phyloP scores from a whole-genome alignment of 2,329 filamentous ascomycete species.

The Alternaria brassicicola region DNA sequence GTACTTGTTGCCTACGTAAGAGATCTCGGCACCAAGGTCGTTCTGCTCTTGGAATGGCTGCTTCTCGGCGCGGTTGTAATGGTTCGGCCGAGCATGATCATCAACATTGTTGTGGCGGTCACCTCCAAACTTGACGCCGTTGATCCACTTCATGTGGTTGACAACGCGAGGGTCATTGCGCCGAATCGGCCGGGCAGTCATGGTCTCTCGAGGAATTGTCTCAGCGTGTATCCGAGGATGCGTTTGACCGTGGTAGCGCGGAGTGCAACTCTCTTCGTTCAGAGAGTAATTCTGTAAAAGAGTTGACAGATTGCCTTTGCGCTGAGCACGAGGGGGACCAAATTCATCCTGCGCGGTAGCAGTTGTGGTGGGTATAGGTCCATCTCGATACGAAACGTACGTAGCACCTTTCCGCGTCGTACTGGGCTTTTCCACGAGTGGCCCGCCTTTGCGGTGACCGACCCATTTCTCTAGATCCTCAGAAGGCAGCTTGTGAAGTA shows the following conservation, averaged over 20 bases:
- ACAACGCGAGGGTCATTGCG: conserved; percentile 57
- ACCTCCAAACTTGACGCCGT: conserved; percentile 65
- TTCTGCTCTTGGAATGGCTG: conserved; percentile 53
- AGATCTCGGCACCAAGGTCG: conserved; percentile 64
- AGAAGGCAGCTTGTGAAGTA: conserved; percentile 74
- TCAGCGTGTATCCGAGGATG: conserved; percentile 12
- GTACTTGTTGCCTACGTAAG: conserved; percentile 65
- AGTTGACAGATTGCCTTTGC: conserved; percentile 35
- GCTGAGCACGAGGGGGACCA: conserved; percentile 25
- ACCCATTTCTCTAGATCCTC: conserved; percentile 68
- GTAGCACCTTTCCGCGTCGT: conserved; percentile 82
- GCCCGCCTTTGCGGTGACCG: conserved; percentile 73
- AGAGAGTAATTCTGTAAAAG: conserved; percentile 32
- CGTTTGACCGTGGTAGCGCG: conserved; percentile 12
- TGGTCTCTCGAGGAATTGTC: conserved; percentile 45
- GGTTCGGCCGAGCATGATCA: conserved; percentile 23
- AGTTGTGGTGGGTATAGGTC: conserved; percentile 28
- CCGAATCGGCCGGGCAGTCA: conserved; percentile 58
- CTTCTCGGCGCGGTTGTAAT: conserved; percentile 20
- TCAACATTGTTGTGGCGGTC: conserved; percentile 39
- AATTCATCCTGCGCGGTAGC: conserved; percentile 24
- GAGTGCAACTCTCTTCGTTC: conserved; percentile 18
- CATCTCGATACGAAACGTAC: conserved; percentile 83
- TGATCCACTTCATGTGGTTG: conserved; percentile 69
- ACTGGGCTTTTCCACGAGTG: conserved; percentile 67